A percentile compares a stretch with the other conserved stretches of the same genome.
These are phyloP conservation scores for Penicillium capsulatum DNA, from an alignment of 2,329 filamentous ascomycete species.

Conservation along the genomic window DNA sequence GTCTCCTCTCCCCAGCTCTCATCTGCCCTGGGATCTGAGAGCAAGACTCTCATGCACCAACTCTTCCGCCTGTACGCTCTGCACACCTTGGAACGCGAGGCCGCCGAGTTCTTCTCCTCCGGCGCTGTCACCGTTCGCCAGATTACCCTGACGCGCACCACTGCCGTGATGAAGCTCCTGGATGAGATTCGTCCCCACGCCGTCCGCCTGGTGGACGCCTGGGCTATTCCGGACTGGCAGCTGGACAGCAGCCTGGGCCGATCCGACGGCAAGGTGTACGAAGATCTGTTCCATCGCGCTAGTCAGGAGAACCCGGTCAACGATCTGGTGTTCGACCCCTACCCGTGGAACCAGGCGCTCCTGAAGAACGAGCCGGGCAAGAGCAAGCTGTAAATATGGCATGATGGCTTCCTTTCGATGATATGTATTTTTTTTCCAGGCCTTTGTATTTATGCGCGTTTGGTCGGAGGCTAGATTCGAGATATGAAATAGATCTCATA, in stretches of 20 bases:
- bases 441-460: too few species aligned
- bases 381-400: conserved; percentile 40
- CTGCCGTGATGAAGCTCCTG: conserved; percentile 64
- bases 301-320: conserved; percentile 71
- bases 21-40: conserved; percentile 55
- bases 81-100: conserved; percentile 64
- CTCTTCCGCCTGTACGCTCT: conserved; percentile 64
- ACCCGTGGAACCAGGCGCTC: conserved; percentile 59
- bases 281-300: conserved; percentile 70
- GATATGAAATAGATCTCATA: too few species aligned
- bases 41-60: conserved; percentile 58
- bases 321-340: conserved; percentile 66
- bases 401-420: too few species aligned
- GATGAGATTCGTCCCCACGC: conserved; percentile 71
- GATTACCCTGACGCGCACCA: conserved; percentile 65
- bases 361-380: conserved; percentile 52
- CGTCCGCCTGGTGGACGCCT: conserved; percentile 65
- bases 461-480: too few species aligned
- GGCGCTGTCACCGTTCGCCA: conserved; percentile 67
- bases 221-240: conserved; percentile 75
- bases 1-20: conserved; percentile 55
- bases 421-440: too few species aligned
- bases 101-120: conserved; percentile 67
- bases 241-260: conserved; percentile 67
- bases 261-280: conserved; percentile 70